These are phyloP conservation scores for Penicillium diatomitis DNA, from an alignment of 495 filamentous ascomycete species.

Conservation along the genomic window DNA sequence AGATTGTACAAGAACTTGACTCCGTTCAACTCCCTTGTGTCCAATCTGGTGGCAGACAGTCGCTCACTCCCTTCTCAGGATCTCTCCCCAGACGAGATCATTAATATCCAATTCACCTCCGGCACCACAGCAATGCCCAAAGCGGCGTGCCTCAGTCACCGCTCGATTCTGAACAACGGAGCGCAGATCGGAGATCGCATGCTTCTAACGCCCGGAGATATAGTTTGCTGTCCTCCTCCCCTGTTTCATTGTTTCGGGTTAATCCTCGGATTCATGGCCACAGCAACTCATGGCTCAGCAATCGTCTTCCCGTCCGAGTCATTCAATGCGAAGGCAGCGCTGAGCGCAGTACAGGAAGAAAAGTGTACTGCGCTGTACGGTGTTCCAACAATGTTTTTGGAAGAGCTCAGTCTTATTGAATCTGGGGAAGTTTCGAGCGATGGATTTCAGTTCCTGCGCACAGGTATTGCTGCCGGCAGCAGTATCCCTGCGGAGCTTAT, in stretches of 20 bases:
- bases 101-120: slow-evolving; percentile 96
- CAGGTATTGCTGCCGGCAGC: slow-evolving; percentile 87
- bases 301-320: slow-evolving; percentile 84
- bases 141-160: slow-evolving; percentile 81
- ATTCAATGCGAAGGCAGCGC: slow-evolving; percentile 68
- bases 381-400: slow-evolving; percentile 92
- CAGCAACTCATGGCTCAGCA: slow-evolving; percentile 72
- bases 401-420: slow-evolving; percentile 68
- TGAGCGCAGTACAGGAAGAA: slow-evolving; percentile 65
- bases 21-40: slow-evolving; percentile 38
- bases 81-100: slow-evolving; percentile 59
- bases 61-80: slow-evolving; percentile 27
- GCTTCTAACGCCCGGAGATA: slow-evolving; percentile 61
- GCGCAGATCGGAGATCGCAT: slow-evolving; percentile 72
- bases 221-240: slow-evolving; percentile 79
- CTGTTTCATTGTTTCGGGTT: slow-evolving; percentile 91
- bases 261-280: slow-evolving; percentile 90
- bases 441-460: slow-evolving; percentile 64
- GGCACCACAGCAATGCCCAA: slow-evolving; percentile 88
- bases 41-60: slow-evolving; percentile 43
- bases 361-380: slow-evolving; percentile 81
- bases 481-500: slow-evolving; percentile 78
- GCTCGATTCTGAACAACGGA: slow-evolving; percentile 84
- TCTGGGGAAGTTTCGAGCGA: slow-evolving; percentile 39
- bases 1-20: slow-evolving; percentile 38